Evolutionary conservation across 257 asterid genomes (phyloP), one percentile per base, ranked within the genome.

Genomic region (Orobanche coerulescens): DNA sequence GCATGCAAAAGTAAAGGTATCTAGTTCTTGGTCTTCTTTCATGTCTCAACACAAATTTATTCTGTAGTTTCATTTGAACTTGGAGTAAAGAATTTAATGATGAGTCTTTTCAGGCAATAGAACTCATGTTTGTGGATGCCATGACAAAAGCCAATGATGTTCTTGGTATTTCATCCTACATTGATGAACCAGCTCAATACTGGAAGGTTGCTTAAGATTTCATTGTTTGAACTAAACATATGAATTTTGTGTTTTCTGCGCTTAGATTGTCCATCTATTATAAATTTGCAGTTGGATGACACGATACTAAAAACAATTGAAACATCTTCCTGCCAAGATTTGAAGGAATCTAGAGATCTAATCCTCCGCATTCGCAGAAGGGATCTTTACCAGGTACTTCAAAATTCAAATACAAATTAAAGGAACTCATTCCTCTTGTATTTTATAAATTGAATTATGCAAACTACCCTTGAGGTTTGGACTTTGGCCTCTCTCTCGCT

Each of bases 1-100:
- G 79, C 97, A 90, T 78, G 82, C 95, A 7, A 87, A 88, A 83
- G 95, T 87, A 37, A 84, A 90, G 93, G 95, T 90, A 65, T 68
- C 58, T 66, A 52, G 34, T 62, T 66, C 19, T 25, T 40, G 36
- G 1, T 42, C 10, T 12, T 20, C 0, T 63, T 42, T 65, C 70
- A 23, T 58, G 18, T 69, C 42, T 50, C 61, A 14, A 19, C 50
- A 44, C 19, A 22, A n/a, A 58, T 56, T 46, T 67, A 46, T 25
- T 49, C 22, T 36, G 33, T 30, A 53, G 4, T 24, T 64, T 42
- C 31, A 47, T 46, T 49, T 58, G 44, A 66, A 39, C 25, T 20
- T 15, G 40, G 46, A 57, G 36, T 57, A 47, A 44, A 47, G 57
- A 62, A 57, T 44, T 62, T 51, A 53, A 50, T n/a, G 13, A 25